Conservation (phyloP, 306 rosid species). For the Pachyrhizus erosus region DNA sequence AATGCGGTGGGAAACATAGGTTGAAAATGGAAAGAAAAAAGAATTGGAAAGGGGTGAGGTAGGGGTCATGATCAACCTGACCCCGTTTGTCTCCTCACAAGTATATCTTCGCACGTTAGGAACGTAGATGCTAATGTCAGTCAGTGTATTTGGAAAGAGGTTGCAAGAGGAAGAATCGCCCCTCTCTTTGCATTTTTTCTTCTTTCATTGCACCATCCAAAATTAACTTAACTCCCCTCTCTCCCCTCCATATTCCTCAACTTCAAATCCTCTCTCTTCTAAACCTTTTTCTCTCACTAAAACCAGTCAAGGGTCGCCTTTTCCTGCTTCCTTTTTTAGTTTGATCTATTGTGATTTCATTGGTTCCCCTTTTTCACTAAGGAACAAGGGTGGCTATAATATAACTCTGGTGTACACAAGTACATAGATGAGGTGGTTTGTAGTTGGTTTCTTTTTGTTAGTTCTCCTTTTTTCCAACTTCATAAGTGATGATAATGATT, state of each 20-base stretch:
- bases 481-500: conserved; percentile 3
- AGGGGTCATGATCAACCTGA: conserved; percentile 60
- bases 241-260: neutral
- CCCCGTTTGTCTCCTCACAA: conserved; percentile 77
- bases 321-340: neutral
- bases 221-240: neutral
- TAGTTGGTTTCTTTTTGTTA: neutral
- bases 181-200: neutral
- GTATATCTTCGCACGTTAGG: conserved; percentile 81
- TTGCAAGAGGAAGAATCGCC: neutral
- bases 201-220: neutral
- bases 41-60: conserved; percentile 26
- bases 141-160: neutral
- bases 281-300: neutral
- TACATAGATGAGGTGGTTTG: conserved; percentile 21
- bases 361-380: neutral
- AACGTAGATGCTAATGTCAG: conserved; percentile 44
- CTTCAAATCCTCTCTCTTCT: neutral
- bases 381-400: neutral
- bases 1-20: conserved; percentile 18
- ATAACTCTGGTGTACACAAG: neutral
- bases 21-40: conserved; percentile 16
- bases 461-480: neutral
- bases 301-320: neutral
- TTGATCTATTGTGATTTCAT: neutral